phyloP scores from a whole-genome alignment of 2,329 filamentous ascomycete genomes.

The Knufia petricola region DNA sequence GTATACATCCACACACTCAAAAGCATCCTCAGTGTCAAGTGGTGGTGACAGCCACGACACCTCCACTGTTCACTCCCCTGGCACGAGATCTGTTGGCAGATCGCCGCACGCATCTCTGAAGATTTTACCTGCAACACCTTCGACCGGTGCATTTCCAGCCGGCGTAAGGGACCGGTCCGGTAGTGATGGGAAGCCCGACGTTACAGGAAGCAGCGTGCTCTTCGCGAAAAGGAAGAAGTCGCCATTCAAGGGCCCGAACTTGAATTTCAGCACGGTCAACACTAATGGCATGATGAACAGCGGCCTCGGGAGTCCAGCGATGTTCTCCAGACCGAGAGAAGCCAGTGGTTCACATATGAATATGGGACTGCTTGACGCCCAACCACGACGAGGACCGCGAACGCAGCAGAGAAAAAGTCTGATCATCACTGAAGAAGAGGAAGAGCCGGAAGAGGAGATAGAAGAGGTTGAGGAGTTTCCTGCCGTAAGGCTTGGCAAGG shows the following conservation, averaged over 20 bases:
- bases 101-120: constrained; percentile 88
- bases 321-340: constrained; percentile 22
- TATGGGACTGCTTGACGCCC: constrained; percentile 15
- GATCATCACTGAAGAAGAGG: constrained; percentile 33
- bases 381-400: constrained; percentile 15
- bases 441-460: constrained; percentile 28
- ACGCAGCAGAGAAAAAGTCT: constrained; percentile 22
- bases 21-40: constrained; percentile 86
- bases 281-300: constrained; percentile 20
- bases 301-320: constrained; percentile 28
- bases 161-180: constrained; percentile 64
- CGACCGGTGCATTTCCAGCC: constrained; percentile 63
- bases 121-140: constrained; percentile 85
- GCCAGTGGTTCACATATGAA: constrained; percentile 25
- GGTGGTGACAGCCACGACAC: constrained; percentile 63
- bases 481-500: constrained; percentile 15
- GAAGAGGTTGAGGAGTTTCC: constrained; percentile 24
- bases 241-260: constrained; percentile 37
- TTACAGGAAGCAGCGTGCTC: constrained; percentile 30
- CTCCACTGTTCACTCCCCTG: constrained; percentile 54
- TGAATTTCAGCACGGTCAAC: constrained; percentile 29
- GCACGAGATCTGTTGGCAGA: constrained; percentile 55
- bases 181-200: constrained; percentile 11
- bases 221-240: constrained; percentile 38
- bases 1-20: constrained; percentile 65